These are phyloP conservation scores for Craterostigma plantagineum DNA, from an alignment of 257 asterid genomes.

Conservation along the genomic window DNA sequence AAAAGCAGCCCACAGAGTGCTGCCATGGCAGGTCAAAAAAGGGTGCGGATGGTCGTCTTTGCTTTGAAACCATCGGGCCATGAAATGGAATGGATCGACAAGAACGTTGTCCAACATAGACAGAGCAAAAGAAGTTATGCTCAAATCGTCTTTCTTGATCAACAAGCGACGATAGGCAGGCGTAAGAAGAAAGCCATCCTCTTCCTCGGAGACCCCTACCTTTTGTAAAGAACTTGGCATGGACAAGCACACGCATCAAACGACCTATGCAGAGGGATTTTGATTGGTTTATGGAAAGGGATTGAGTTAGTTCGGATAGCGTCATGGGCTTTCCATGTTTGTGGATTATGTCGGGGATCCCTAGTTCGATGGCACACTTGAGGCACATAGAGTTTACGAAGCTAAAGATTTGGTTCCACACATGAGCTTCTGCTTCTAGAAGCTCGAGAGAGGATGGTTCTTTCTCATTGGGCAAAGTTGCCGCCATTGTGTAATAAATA, in stretches of 20 bases:
- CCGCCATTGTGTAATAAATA: too few relatives aligned
- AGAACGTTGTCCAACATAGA: background rate
- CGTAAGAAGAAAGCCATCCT: conserved; percentile 10
- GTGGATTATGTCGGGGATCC: too few relatives aligned
- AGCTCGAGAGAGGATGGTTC: conserved; percentile 7
- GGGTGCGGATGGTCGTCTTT: background rate
- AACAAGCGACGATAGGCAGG: conserved; percentile 13
- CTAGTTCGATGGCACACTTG: conserved; percentile 3
- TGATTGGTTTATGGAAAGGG: too few relatives aligned
- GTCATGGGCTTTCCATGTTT: too few relatives aligned
- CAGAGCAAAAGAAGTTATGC: background rate
- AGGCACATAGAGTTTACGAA: conserved; percentile 12
- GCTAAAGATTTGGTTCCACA: too few relatives aligned
- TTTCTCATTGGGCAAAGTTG: too few relatives aligned
- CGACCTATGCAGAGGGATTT: too few relatives aligned
- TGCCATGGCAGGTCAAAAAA: conserved; percentile 11
- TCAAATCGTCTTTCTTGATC: conserved; percentile 1
- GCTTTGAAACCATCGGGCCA: background rate
- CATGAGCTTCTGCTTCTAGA: conserved; percentile 4
- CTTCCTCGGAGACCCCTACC: background rate
- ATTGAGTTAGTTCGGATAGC: too few relatives aligned
- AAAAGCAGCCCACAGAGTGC: conserved; percentile 5
- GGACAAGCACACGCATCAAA: background rate
- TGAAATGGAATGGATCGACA: background rate
- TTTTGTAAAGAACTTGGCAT: conserved; percentile 9